Percentiles rank a stretch among this genome's conserved stretches.
Conservation (phyloP, 352 stramenopile species). For the Phytophthora pluvialis region DNA sequence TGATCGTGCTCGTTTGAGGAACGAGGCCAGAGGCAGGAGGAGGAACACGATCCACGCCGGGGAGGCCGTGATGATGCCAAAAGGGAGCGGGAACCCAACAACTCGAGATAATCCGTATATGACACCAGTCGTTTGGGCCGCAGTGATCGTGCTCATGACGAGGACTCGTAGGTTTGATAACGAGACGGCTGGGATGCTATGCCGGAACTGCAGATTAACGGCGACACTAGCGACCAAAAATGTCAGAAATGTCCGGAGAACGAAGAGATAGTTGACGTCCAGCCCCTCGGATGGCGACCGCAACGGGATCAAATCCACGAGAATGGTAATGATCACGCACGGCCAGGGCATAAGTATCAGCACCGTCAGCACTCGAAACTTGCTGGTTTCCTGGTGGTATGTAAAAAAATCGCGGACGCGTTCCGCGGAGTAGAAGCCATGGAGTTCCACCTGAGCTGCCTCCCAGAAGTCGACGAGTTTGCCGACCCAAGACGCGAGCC, state of each 20-base stretch:
- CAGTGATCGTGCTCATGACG: conserved; percentile 2
- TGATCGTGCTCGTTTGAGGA: conserved; percentile 7
- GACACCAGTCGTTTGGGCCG: not conserved
- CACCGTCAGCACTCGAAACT: conserved; percentile 1
- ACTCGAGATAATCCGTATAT: conserved; percentile 18
- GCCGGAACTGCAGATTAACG: conserved; percentile 26
- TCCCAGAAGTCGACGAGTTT: conserved; percentile 8
- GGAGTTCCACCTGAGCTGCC: conserved; percentile 24
- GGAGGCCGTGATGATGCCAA: conserved; percentile 33
- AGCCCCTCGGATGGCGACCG: conserved; percentile 11
- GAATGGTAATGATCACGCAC: conserved; percentile 23
- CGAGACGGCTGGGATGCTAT: conserved; percentile 18
- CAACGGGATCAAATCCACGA: conserved; percentile 32
- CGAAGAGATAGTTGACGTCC: conserved; percentile 24
- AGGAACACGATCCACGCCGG: conserved; percentile 13
- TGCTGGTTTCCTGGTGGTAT: conserved; percentile 9
- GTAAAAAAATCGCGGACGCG: conserved; percentile 9
- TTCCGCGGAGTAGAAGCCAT: conserved; percentile 24
- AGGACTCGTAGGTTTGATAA: conserved; percentile 6
- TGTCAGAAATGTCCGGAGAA: conserved; percentile 19
- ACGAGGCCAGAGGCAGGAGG: not conserved
- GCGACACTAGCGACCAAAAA: conserved; percentile 27
- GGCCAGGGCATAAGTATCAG: conserved; percentile 21
- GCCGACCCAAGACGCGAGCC: not conserved
- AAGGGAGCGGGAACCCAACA: conserved; percentile 44